A percentile compares a stretch with the other conserved stretches of the same genome.
phyloP scores from a whole-genome alignment of 768 basidiomycete species.

The Mycena crocata region DNA sequence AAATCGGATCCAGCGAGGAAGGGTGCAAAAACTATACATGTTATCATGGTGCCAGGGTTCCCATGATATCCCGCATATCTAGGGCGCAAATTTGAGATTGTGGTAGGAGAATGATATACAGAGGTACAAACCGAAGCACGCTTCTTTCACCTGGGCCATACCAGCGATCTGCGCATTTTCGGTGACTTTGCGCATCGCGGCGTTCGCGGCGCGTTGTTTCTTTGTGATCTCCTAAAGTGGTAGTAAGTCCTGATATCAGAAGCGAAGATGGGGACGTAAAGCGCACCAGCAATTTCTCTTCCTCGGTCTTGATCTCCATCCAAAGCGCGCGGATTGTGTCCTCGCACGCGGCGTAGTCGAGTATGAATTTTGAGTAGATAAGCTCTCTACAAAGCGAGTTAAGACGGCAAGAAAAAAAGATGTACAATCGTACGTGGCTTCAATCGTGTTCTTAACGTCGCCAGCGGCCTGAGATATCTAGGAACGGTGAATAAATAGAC shows the following conservation, averaged over 20 bases:
- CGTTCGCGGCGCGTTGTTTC: conserved; percentile 16
- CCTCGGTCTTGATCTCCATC: conserved; percentile 34
- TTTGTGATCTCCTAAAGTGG: conserved; percentile 23
- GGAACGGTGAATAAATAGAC: not conserved
- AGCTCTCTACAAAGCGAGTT: conserved; percentile 21
- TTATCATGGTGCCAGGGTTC: too few relatives aligned
- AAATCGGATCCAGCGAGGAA: too few relatives aligned
- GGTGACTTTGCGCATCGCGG: not conserved
- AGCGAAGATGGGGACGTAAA: too few relatives aligned
- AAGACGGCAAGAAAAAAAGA: not conserved
- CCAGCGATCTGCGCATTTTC: conserved; percentile 34
- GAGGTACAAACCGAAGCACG: conserved; percentile 40
- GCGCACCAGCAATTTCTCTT: conserved; percentile 28
- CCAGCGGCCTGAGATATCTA: conserved; percentile 6
- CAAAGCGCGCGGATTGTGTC: conserved; percentile 38
- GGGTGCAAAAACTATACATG: too few relatives aligned
- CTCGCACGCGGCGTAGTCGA: conserved; percentile 37
- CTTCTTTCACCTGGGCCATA: conserved; percentile 33
- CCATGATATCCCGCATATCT: too few relatives aligned
- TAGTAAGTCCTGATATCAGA: not conserved
- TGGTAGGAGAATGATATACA: too few relatives aligned
- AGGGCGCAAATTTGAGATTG: too few relatives aligned
- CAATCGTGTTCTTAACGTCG: conserved; percentile 8
- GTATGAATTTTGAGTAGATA: conserved; percentile 30
- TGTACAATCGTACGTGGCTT: conserved; percentile 1